phyloP scores from a whole-genome alignment of 2,329 filamentous ascomycete genomes.

The Diaporthe destruens region DNA sequence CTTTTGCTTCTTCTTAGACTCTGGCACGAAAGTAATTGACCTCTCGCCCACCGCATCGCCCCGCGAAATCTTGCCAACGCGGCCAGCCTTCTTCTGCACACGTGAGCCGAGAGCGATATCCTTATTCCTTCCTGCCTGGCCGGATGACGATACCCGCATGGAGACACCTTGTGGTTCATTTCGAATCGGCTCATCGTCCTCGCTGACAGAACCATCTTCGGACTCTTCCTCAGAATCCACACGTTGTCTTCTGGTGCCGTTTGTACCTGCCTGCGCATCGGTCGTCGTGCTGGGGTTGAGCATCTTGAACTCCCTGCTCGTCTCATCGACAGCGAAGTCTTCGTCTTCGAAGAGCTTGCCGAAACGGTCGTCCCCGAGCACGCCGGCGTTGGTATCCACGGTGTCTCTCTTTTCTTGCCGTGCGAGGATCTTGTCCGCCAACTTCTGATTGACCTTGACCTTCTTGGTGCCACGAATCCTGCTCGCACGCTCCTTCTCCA shows the following conservation, averaged over 20 bases:
- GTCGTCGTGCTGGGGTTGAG: conserved; percentile 87
- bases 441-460: conserved; percentile 92
- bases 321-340: conserved; percentile 93
- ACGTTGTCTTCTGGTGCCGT: conserved; percentile 55
- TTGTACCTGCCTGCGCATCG: conserved; percentile 50
- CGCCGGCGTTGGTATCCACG: conserved; percentile 70
- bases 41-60: conserved; percentile 72
- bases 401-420: conserved; percentile 71
- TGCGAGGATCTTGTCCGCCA: conserved; percentile 80
- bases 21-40: conserved; percentile 80
- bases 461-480: conserved; percentile 96
- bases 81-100: conserved; percentile 60
- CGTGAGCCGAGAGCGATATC: conserved; percentile 71
- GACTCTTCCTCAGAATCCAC: conserved; percentile 51
- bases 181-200: conserved; percentile 50
- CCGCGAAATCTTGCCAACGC: conserved; percentile 57
- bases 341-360: conserved; percentile 90
- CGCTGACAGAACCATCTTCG: conserved; percentile 58
- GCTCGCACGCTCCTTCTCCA: conserved; percentile 96
- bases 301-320: conserved; percentile 84
- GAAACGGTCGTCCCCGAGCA: conserved; percentile 90
- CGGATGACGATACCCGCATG: conserved; percentile 78
- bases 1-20: conserved; percentile 65
- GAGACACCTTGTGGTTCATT: conserved; percentile 56
- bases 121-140: conserved; percentile 68